Percentiles rank a stretch among this genome's conserved stretches.
phyloP scores from a whole-genome alignment of 2,329 filamentous ascomycete genomes.

The Mollisia scopiformis region DNA sequence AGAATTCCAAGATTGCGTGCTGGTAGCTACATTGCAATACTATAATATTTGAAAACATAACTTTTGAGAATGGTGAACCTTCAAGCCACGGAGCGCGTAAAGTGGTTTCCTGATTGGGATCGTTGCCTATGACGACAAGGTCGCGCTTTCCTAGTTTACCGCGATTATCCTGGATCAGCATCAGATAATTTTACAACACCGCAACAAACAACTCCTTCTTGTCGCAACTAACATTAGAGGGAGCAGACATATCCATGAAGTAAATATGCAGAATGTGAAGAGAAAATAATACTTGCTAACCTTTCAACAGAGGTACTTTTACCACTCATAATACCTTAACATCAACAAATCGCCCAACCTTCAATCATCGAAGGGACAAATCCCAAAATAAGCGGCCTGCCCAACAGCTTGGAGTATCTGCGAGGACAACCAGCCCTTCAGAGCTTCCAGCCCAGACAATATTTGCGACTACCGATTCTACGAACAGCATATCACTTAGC shows the following conservation, averaged over 20 bases:
- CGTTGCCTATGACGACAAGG: constrained; percentile 20
- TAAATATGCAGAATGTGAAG: background rate
- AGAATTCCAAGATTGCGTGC: too few relatives aligned
- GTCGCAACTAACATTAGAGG: background rate
- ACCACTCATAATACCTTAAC: constrained; percentile 26
- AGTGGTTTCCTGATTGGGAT: constrained; percentile 1
- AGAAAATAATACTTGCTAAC: background rate
- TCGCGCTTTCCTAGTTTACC: background rate
- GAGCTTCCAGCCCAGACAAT: constrained; percentile 10
- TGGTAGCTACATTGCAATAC: too few relatives aligned
- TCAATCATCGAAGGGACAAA: constrained; percentile 9
- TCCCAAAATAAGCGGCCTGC: constrained; percentile 15
- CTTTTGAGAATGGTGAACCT: too few relatives aligned
- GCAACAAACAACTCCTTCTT: background rate
- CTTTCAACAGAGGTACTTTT: constrained; percentile 21
- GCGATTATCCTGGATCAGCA: background rate
- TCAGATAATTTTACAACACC: background rate
- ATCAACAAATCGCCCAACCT: constrained; percentile 18
- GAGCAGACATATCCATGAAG: constrained; percentile 16
- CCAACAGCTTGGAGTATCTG: background rate
- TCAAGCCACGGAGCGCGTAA: too few relatives aligned
- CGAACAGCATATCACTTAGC: constrained; percentile 25
- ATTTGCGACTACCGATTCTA: constrained; percentile 7
- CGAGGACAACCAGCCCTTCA: background rate
- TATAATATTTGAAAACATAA: too few relatives aligned